Evolutionary conservation across 805 yeast species (phyloP), one percentile per base, ranked within the genome.

Genomic region (Naumovozyma baii): DNA sequence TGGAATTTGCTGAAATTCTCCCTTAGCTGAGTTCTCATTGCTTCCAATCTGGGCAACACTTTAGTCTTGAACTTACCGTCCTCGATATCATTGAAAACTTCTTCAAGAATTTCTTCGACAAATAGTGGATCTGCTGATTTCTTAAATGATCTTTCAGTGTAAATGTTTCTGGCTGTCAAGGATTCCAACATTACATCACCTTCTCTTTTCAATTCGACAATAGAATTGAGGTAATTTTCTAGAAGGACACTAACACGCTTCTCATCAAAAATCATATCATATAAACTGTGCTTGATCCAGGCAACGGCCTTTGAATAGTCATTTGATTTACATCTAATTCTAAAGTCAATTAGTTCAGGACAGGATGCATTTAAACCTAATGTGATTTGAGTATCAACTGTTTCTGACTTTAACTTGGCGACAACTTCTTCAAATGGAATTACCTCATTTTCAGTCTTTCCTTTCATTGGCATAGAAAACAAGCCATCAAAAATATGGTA

Each of bases 401-500:
- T 75, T 48, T 88, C 96, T 22, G 76, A 70, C 52, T 85, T 83
- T 32, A 87, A 58, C 19, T 72, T 69, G 15, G 80, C 67, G 5
- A 86, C 79, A n/a, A 87, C 95, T 34, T 78, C 73, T 40, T 87
- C 94, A 53, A 72, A 83, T 1, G 83, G 73, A 16, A 79, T 64
- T 13, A 68, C 57, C 15, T 12, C 26, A 2, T 69, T 54, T 2
- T 87, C 90, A 50, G 76, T 73, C 1, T 75, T 80, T 9, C 73
- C 64, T 34, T 66, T 64, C 62, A 90, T 68, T 2, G 96, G 92
- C 55, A 84, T 65, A 0, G 85, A 66, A 52, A 84, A 83, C 7
- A 88, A 58, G 36, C 80, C 83, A 40, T 74, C 75, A 42, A 79
- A 67, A 8, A 88, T 55, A 16, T 78, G 76, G 46, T 84, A 67